Base-by-base conservation (phyloP, 2,329 filamentous ascomycete genomes). In the Teratosphaeriaceae sp. region DNA sequence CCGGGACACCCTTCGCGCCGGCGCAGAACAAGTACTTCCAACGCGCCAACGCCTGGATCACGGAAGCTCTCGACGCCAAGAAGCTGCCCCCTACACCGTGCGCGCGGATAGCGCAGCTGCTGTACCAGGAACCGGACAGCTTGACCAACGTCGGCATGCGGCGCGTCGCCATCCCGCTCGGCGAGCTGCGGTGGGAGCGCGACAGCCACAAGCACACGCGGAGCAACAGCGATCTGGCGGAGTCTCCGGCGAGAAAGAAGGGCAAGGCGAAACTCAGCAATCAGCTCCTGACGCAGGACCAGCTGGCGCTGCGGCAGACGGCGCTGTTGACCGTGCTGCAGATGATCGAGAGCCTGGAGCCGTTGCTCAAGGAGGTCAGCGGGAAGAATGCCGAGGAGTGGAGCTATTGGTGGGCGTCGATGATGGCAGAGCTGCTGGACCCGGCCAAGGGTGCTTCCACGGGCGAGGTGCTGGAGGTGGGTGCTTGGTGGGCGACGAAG, bases 311-410 rank as follows among this genome's bases (percentile, higher is more conserved):
- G 41, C 74, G 88, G 42, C 76, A 81, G 55, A 90, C 86, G 9
- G 88, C 88, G n/a, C 73, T 95, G 43, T 68, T 85, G 59, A 88
- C 84, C 2, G 80, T 89, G 5, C 78, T 94, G 40, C 84, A 89
- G 60, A 78, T 88, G 73, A 86, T 94, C 42, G 86, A 92, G 61
- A 84, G 83, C 49, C 69, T 96, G 56, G 89, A 96, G 65, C 86
- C 87, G 4, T 68, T 92, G 45, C 69, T 96, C 53, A 79, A 85
- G 54, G 85, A 94, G 56, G 79, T 80, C 35, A 94, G 85, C 58
- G 85, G 84, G 12, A 94, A 94, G 71, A 87, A 84, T 56, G 80
- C 85, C 59, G 88, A 94, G 54, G 89, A 96, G 67, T 96, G 88
- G 88, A 85, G 94, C 62, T 73, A 80, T 31, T 96, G 89, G 89